Conservation (phyloP, 108 stramenopile genomes). For the Cyclostephanos tholiformis region DNA sequence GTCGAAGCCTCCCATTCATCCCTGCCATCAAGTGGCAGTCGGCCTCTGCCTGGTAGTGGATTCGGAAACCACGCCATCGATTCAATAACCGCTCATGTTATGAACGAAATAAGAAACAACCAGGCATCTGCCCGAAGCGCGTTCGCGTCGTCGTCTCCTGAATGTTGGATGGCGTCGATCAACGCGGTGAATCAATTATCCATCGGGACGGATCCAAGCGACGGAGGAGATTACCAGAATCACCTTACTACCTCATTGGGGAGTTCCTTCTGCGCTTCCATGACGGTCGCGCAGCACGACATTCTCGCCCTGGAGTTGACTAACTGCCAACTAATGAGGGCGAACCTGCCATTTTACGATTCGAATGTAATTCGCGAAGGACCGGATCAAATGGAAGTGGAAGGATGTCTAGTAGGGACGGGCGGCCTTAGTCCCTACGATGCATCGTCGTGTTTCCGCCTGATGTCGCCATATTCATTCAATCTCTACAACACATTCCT, state of each 20-base stretch:
- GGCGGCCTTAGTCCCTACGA: slow-evolving; percentile 13
- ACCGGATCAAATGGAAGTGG: neutral
- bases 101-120: neutral
- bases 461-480: slow-evolving; percentile 36
- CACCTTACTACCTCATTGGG: slow-evolving; percentile 12
- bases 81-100: neutral
- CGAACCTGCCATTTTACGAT: slow-evolving; percentile 15
- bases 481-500: slow-evolving; percentile 35
- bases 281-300: slow-evolving; percentile 38
- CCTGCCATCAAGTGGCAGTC: neutral
- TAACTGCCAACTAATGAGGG: slow-evolving; percentile 37
- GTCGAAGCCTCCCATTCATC: neutral
- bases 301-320: slow-evolving; percentile 47
- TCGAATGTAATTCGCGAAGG: neutral
- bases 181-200: slow-evolving; percentile 20
- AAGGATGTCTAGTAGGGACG: neutral
- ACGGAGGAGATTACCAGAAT: neutral
- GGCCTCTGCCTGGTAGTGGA: neutral
- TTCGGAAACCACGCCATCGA: neutral
- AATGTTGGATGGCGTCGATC: slow-evolving; percentile 39
- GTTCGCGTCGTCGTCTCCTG: slow-evolving; percentile 18
- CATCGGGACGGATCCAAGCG: neutral
- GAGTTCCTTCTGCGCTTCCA: slow-evolving; percentile 34
- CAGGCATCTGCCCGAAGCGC: neutral
- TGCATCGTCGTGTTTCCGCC: slow-evolving; percentile 34